Evolutionary conservation across 768 basidiomycete genomes (phyloP).

Genomic region (Kwoniella botswanensis): DNA sequence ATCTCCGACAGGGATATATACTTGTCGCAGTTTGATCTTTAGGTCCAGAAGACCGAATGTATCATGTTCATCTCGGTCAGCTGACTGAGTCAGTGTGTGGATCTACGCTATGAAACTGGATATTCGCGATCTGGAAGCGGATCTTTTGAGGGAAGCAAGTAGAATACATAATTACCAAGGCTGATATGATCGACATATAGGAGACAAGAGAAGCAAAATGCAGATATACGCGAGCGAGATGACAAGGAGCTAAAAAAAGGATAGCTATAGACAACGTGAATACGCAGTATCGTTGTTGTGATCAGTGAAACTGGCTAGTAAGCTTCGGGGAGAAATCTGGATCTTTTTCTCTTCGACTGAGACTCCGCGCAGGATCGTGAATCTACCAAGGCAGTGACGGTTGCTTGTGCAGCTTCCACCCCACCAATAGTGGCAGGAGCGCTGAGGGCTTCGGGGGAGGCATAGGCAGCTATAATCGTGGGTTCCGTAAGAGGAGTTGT

Average conservation of each 20-base stretch:
- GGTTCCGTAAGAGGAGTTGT: background rate
- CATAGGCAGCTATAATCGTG: background rate
- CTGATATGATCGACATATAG: background rate
- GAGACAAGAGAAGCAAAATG: too few species aligned
- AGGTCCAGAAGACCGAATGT: too few species aligned
- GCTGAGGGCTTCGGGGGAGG: background rate
- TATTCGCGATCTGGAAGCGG: too few species aligned
- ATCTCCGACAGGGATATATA: too few species aligned
- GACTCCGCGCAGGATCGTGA: background rate
- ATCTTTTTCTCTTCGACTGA: background rate
- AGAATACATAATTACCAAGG: background rate
- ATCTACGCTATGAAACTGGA: too few species aligned
- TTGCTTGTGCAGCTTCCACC: background rate
- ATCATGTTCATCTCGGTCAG: too few species aligned
- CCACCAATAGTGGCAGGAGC: background rate
- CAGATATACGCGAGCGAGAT: too few species aligned
- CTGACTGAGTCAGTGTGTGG: too few species aligned
- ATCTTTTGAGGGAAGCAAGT: background rate
- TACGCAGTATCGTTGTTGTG: too few species aligned
- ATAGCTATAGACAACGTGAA: too few species aligned
- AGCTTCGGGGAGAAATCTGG: background rate
- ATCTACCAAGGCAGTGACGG: background rate
- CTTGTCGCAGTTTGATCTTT: too few species aligned
- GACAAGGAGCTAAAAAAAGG: too few species aligned
- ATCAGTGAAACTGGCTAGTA: background rate